Conservation (phyloP, 306 rosid genomes). For the Rosa chinensis region DNA sequence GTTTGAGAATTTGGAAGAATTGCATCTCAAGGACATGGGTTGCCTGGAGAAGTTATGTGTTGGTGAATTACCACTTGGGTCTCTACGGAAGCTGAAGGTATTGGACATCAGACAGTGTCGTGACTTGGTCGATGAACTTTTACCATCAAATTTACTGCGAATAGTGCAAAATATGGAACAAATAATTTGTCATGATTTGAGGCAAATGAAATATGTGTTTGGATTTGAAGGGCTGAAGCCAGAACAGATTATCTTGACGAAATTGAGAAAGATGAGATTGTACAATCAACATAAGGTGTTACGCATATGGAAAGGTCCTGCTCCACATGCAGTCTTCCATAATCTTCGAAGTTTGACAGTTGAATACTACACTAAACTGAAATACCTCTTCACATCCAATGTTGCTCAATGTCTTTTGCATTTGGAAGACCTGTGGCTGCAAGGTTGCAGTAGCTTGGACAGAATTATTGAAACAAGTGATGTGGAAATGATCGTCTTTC, state of each 20-base stretch:
- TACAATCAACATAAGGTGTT: no score
- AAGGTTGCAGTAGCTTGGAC: neutral
- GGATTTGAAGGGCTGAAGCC: neutral
- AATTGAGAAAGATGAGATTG: slow-evolving; percentile 4
- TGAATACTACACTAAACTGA: neutral
- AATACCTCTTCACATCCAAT: neutral
- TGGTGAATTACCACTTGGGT: neutral
- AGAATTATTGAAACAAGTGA: neutral
- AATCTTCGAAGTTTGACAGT: slow-evolving; percentile 8
- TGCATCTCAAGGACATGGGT: neutral
- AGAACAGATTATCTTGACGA: neutral
- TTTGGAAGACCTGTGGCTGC: slow-evolving; percentile 4
- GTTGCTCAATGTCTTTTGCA: neutral
- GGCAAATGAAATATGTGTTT: neutral
- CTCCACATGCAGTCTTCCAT: neutral
- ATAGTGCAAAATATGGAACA: neutral
- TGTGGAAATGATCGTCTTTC: neutral
- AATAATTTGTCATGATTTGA: neutral
- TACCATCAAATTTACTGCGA: neutral
- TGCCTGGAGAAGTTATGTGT: neutral
- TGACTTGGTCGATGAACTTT: neutral
- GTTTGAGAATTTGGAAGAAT: slow-evolving; percentile 3
- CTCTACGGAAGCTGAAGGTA: slow-evolving; percentile 12
- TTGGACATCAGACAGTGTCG: neutral
- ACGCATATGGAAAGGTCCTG: neutral